Base-by-base conservation (phyloP, 495 filamentous ascomycete genomes). In the Neurospora sp. region DNA sequence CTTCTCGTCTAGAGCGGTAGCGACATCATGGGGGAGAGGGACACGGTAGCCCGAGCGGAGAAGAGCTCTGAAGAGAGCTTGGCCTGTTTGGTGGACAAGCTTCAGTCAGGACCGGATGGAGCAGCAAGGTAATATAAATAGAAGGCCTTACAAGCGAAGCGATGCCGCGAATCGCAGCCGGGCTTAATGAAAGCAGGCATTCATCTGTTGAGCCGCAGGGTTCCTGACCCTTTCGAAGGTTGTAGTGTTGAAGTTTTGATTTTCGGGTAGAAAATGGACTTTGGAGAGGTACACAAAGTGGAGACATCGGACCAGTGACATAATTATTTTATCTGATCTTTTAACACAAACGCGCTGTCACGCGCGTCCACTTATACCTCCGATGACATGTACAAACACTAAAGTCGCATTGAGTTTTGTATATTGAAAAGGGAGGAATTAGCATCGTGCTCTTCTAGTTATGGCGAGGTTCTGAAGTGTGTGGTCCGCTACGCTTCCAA, bases 1-100 rank as follows among this genome's bases (percentile, higher is more conserved):
- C 14, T 66, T 66, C 1, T 73, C 81, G 74, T 76, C 83, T 79
- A 74, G 87, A 77, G 71, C 83, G 69, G 69, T 73, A 44, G 74
- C 82, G 80, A 81, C 84, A 77, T 76, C 82, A 79, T 74, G 77
- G 73, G 75, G 81, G 72, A 85, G 76, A n/a, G 85, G 82, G 70
- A 91, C 78, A 71, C 79, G 83, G 23, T 81, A 78, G 77, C 83
- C 89, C 83, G 88, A 87, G 74, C 86, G 88, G 41, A 94, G 83
- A 76, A 96, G 88, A 39, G 90, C 88, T 76, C 90, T 86, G 80
- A 91, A 94, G 71, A 96, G 90, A 41, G 92, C 88, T 77, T 92
- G 84, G 78, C 91, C 92, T 94, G 75, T 40, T 9, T 23, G 18
- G 12, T n/a, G 16, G 59, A 14, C 20, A 8, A 40, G 38, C 46